Conservation (phyloP, 75 land plant genomes). For the Picea sitchensis region DNA sequence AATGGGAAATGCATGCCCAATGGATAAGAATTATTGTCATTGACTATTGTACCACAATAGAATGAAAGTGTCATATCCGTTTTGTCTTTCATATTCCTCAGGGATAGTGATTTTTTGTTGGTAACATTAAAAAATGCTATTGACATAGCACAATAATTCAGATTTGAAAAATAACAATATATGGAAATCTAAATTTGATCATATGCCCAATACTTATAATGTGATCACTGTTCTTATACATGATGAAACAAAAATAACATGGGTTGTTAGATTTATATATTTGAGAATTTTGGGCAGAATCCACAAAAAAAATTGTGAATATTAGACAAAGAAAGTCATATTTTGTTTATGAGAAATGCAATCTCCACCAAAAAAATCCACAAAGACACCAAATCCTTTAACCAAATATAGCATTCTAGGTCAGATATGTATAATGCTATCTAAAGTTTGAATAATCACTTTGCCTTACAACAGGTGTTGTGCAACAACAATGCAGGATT, state of each 20-base stretch:
- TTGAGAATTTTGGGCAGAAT: too few species aligned
- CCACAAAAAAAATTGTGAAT: neutral
- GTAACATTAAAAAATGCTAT: neutral
- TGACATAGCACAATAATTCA: neutral
- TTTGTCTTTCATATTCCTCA: too few species aligned
- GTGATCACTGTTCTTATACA: too few species aligned
- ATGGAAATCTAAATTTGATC: neutral
- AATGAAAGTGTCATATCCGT: too few species aligned
- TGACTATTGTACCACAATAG: too few species aligned
- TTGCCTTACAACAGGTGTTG: neutral
- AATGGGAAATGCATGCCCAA: too few species aligned
- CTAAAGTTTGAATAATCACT: neutral
- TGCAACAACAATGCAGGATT: neutral
- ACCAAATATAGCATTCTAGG: neutral
- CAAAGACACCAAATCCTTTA: conserved; percentile 1
- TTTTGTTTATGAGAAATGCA: neutral
- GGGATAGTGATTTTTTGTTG: too few species aligned
- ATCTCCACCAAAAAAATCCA: neutral
- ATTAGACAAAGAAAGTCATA: neutral
- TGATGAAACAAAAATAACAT: too few species aligned
- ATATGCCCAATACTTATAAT: neutral
- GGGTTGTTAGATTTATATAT: neutral
- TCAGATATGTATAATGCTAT: neutral
- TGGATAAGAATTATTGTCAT: too few species aligned
- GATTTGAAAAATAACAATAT: neutral